Evolutionary conservation across 495 filamentous ascomycete genomes (phyloP).

Genomic region (Neurospora discreta): DNA sequence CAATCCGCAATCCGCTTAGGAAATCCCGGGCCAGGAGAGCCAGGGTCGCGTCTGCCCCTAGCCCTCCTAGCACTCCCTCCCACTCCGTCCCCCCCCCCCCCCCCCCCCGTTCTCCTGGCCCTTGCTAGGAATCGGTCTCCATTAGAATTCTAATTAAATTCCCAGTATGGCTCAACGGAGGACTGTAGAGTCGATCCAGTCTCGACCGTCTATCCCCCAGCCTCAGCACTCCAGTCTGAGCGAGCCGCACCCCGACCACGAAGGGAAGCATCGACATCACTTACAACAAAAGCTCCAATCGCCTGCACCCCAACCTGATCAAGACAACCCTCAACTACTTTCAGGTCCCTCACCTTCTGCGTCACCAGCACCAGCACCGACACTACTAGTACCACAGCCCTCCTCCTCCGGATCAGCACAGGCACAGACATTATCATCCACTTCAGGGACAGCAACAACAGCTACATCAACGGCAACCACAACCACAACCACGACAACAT

Average conservation of each 20-base stretch:
- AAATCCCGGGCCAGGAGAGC: conserved; percentile 30
- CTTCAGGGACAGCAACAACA: conserved; percentile 3
- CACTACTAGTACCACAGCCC: background rate
- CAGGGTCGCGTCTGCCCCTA: conserved; percentile 23
- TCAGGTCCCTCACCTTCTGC: background rate
- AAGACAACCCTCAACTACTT: conserved; percentile 3
- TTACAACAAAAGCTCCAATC: conserved; percentile 6
- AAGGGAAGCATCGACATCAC: conserved; percentile 2
- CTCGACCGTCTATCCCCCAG: conserved; percentile 15
- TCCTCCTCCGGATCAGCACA: background rate
- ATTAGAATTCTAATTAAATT: conserved; percentile 35
- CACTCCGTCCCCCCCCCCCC: conserved; percentile 11
- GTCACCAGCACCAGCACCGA: background rate
- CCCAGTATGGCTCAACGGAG: conserved; percentile 29
- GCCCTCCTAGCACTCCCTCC: background rate
- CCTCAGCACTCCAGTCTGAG: conserved; percentile 18
- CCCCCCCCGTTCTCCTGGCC: conserved; percentile 17
- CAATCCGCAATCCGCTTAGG: conserved; percentile 17
- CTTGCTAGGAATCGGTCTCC: conserved; percentile 26
- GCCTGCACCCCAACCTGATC: background rate
- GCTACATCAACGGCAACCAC: conserved; percentile 1
- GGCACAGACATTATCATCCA: background rate
- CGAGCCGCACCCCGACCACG: conserved; percentile 17
- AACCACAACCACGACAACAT: background rate
- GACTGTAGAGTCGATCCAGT: conserved; percentile 19